These are phyloP conservation scores for Penicillium subrubescens DNA, from an alignment of 495 filamentous ascomycete species.

Conservation along the genomic window DNA sequence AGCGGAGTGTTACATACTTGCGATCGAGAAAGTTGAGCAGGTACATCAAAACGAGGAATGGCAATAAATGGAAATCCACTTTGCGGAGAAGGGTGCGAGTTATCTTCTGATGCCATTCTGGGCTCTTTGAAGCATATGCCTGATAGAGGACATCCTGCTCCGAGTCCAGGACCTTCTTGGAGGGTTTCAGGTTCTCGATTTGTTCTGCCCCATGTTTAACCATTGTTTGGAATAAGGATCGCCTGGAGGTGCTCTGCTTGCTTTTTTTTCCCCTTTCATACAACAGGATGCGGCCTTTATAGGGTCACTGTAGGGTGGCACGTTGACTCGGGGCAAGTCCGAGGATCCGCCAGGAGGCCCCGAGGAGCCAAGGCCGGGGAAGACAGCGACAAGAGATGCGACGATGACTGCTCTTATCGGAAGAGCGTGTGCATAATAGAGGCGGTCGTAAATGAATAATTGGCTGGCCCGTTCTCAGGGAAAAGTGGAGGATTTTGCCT, in stretches of 20 bases:
- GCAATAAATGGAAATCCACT: conserved; percentile 62
- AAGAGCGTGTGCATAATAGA: background rate
- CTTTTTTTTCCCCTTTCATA: background rate
- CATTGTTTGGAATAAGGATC: background rate
- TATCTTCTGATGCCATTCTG: conserved; percentile 40
- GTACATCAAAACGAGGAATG: conserved; percentile 69
- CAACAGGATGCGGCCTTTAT: background rate
- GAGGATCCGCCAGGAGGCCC: conserved; percentile 5
- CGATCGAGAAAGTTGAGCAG: conserved; percentile 82
- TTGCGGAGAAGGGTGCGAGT: conserved; percentile 53
- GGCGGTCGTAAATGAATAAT: background rate
- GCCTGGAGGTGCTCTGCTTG: background rate
- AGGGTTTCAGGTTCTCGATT: conserved; percentile 17
- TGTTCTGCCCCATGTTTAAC: conserved; percentile 20
- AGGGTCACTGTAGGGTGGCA: background rate
- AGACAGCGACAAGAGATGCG: background rate
- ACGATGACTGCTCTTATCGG: background rate
- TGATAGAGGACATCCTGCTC: conserved; percentile 37
- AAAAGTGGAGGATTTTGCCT: background rate
- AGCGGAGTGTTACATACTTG: conserved; percentile 32
- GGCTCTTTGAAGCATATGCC: conserved; percentile 31
- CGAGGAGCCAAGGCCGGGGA: conserved; percentile 7
- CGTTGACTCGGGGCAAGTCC: conserved; percentile 18
- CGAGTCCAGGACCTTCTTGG: conserved; percentile 11
- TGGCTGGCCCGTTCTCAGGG: background rate